These are phyloP conservation scores for Ramalina peruviana DNA, from an alignment of 495 filamentous ascomycete species.

Conservation along the genomic window DNA sequence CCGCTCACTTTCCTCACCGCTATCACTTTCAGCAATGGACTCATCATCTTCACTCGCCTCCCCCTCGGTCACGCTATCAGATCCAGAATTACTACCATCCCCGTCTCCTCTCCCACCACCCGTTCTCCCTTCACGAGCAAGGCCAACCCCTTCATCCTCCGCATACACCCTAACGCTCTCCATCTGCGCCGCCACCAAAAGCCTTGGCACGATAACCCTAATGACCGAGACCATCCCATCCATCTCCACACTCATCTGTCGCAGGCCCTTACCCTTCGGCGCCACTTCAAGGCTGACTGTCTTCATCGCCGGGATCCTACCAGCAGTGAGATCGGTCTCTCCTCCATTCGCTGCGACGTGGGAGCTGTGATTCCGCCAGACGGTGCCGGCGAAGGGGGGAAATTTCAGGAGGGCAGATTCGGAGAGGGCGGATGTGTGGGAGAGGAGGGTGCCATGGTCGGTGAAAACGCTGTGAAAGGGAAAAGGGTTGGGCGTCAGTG, in stretches of 20 bases:
- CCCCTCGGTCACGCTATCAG: not conserved
- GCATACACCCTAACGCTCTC: not conserved
- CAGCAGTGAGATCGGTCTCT: not conserved
- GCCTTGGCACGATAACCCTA: constrained; percentile 2
- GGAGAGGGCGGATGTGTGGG: constrained; percentile 2
- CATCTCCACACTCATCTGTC: constrained; percentile 5
- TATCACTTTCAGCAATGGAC: not conserved
- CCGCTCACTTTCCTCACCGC: not conserved
- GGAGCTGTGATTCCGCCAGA: constrained; percentile 7
- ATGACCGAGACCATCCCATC: constrained; percentile 6
- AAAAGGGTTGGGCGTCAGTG: not conserved
- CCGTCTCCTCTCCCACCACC: not conserved
- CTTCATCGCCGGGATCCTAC: not conserved
- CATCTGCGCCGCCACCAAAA: constrained; percentile 8
- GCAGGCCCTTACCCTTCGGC: not conserved
- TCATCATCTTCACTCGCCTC: not conserved
- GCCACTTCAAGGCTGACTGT: not conserved
- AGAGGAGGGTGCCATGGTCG: constrained; percentile 13
- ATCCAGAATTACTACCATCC: not conserved
- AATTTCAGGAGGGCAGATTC: constrained; percentile 8
- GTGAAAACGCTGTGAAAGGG: constrained; percentile 13
- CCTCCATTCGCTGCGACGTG: constrained; percentile 2
- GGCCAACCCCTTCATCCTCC: not conserved
- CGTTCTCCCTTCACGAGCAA: not conserved
- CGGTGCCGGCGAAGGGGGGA: constrained; percentile 11